These are phyloP conservation scores for Aspergillus sp. DNA, from an alignment of 2,329 filamentous ascomycete genomes.

Conservation along the genomic window DNA sequence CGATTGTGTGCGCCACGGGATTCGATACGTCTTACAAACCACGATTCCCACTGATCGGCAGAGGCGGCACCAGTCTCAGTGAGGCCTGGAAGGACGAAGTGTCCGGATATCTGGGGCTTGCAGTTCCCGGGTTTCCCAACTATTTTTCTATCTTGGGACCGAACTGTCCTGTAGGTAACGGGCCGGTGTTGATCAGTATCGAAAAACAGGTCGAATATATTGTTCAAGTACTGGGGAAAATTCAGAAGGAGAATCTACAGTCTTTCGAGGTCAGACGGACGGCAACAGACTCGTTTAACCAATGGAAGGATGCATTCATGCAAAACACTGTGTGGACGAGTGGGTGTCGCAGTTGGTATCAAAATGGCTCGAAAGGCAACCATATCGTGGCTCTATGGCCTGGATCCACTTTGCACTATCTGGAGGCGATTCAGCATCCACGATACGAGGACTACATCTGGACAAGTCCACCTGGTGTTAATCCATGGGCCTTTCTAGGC, in stretches of 20 bases:
- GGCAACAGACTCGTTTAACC: slow-evolving; percentile 26
- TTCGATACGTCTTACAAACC: slow-evolving; percentile 33
- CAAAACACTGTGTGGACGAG: slow-evolving; percentile 30
- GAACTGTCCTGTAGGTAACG: slow-evolving; percentile 38
- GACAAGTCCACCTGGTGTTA: no score
- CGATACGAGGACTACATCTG: no score
- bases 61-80: slow-evolving; percentile 36
- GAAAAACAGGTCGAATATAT: slow-evolving; percentile 43
- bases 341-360: slow-evolving; percentile 33
- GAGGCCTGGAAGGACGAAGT: slow-evolving; percentile 40
- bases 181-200: slow-evolving; percentile 26
- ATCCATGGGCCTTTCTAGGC: no score
- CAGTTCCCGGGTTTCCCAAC: slow-evolving; percentile 45
- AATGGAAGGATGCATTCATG: slow-evolving; percentile 28
- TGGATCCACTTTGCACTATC: slow-evolving; percentile 18
- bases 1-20: slow-evolving; percentile 14
- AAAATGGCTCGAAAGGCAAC: slow-evolving; percentile 21
- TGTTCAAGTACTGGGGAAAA: slow-evolving; percentile 34
- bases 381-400: slow-evolving; percentile 16
- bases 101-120: slow-evolving; percentile 43
- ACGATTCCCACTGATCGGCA: slow-evolving; percentile 39
- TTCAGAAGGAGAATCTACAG: slow-evolving; percentile 19
- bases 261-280: slow-evolving; percentile 32
- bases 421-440: no score
- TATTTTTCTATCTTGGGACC: slow-evolving; percentile 33